Evolutionary conservation across 768 basidiomycete genomes (phyloP).

Genomic region (Naematelia encephala): DNA sequence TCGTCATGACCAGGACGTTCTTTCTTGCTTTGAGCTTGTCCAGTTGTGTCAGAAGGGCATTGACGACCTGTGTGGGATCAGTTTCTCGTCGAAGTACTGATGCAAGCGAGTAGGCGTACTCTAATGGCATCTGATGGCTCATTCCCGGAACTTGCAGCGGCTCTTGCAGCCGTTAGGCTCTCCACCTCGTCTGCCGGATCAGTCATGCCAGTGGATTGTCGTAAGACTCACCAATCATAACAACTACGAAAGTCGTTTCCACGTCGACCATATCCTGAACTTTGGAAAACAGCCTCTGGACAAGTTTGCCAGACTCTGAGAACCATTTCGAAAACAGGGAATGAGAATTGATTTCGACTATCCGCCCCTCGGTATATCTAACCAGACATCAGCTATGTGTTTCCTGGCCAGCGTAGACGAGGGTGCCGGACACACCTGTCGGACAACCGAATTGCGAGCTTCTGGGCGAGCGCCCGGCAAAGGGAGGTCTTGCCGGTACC

Average conservation of each 20-base stretch:
- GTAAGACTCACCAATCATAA: constrained; percentile 73
- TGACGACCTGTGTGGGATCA: constrained; percentile 72
- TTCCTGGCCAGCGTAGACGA: neutral
- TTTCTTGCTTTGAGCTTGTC: constrained; percentile 90
- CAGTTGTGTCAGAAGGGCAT: constrained; percentile 91
- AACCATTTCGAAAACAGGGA: constrained; percentile 99
- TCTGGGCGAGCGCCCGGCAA: constrained; percentile 91
- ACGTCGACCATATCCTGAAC: constrained; percentile 91
- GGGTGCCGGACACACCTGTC: constrained; percentile 60
- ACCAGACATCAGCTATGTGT: neutral
- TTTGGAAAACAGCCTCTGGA: constrained; percentile 77
- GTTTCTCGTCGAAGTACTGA: neutral
- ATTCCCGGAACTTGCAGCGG: constrained; percentile 88
- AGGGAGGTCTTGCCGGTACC: constrained; percentile 97
- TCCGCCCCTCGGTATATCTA: constrained; percentile 79
- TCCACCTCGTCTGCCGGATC: constrained; percentile 81
- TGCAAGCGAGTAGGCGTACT: constrained; percentile 54
- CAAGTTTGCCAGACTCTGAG: constrained; percentile 96
- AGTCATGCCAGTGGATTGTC: neutral
- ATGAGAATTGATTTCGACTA: constrained; percentile 97
- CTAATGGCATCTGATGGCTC: constrained; percentile 93
- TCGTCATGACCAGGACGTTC: constrained; percentile 94
- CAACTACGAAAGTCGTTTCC: constrained; percentile 83
- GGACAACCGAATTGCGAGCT: constrained; percentile 83
- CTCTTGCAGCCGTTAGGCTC: constrained; percentile 87